Evolutionary conservation across 2,329 filamentous ascomycete genomes (phyloP), one percentile per base, ranked within the genome.

Genomic region (Cercospora zeina): DNA sequence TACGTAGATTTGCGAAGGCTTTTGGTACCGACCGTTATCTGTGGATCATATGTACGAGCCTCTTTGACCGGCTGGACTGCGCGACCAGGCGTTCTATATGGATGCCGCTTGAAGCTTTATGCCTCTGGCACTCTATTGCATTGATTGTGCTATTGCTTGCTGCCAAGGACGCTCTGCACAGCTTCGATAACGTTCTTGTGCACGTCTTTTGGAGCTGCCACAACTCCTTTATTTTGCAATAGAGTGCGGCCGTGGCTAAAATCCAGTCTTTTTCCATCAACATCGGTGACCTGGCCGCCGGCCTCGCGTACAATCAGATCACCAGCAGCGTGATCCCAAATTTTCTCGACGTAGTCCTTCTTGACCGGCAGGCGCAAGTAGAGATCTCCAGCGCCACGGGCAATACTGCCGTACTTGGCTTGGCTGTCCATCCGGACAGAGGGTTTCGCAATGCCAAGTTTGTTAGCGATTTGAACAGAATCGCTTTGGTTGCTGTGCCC

Each of bases 281-380:
- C 89, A 77, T 99, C 96, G 1, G 92, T 96, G 58, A 99, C 93
- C 72, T 89, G 82, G 54, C 95, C 96, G 56, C 95, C 95, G 2
- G 95, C 92, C 79, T 99, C 96, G 61, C 93, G 84, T 42, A 97
- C 95, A 68, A 99, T 93, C 62, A 99, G 79, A 72, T 96, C 93
- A 42, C 95, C 95, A 11, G 93, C 95, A 16, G 95, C 95, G 76
- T 99, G 95, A 75, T 99, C 95, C 95, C 95, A 99, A 69, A 99
- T 99, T 85, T 99, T 99, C 83, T 99, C 95, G 76, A 96, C 87
- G 79, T 99, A 99, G 58, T 89, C 88, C 70, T 88, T 89, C 75
- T 86, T 89, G 30, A 91, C 89, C 3, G 95, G 95, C 62, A 99
- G 80, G 58, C 96, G 86, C 62, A 99, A 84, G 79, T 99, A 99